phyloP scores from a whole-genome alignment of 2,329 filamentous ascomycete genomes.

The Ceratocystis cacaofunesta region DNA sequence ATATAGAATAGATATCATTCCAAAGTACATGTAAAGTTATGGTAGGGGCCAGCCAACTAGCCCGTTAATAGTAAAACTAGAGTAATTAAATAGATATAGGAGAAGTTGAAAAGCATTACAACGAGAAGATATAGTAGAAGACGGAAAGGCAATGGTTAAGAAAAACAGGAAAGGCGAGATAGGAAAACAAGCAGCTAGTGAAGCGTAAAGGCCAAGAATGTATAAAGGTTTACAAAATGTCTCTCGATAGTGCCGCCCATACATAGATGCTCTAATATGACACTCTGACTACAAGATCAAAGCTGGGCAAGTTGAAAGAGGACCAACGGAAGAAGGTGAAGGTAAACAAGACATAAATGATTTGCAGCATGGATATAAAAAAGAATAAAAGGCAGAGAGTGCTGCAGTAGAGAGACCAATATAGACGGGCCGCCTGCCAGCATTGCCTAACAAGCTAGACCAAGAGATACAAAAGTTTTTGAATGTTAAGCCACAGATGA shows the following conservation, averaged over 20 bases:
- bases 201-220: neutral
- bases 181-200: neutral
- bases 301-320: neutral
- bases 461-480: neutral
- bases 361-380: conserved; percentile 6
- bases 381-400: neutral
- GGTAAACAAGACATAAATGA: neutral
- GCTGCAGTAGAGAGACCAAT: neutral
- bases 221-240: neutral
- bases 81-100: no score
- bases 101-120: no score
- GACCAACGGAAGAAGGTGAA: neutral
- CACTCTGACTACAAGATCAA: neutral
- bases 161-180: neutral
- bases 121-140: neutral
- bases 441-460: neutral
- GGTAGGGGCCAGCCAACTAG: neutral
- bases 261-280: neutral
- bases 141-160: neutral
- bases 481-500: neutral
- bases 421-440: neutral
- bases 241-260: neutral
- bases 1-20: neutral
- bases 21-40: neutral
- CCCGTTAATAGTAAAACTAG: no score